Conservation (phyloP, 768 basidiomycete species). For the Leucosporidium yakuticum region DNA sequence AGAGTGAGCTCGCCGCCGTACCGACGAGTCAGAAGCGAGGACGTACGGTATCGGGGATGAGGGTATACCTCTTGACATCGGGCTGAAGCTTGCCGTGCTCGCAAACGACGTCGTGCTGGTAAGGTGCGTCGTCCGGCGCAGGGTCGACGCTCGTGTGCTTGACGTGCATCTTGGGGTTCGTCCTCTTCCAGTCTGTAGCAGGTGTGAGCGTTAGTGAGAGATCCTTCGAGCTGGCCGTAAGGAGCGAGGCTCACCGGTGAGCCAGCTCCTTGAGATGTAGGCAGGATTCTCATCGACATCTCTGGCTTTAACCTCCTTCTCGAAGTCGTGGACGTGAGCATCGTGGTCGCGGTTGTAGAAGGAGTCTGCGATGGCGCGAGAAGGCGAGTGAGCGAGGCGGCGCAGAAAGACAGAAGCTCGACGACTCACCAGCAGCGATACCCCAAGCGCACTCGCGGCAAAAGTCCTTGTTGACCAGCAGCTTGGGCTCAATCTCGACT, state of each 20-base stretch:
- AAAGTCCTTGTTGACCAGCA: conserved; percentile 51
- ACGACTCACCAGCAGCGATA: conserved; percentile 15
- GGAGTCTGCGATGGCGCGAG: conserved; percentile 1
- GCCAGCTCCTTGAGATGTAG: conserved; percentile 75
- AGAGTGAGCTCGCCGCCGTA: too few species aligned
- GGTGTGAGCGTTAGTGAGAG: neutral
- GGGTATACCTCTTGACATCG: conserved; percentile 54
- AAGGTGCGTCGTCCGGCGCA: conserved; percentile 59
- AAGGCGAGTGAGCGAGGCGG: too few species aligned
- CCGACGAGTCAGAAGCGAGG: too few species aligned
- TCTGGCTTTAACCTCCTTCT: conserved; percentile 17
- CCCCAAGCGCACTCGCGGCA: conserved; percentile 59
- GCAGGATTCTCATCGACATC: conserved; percentile 48
- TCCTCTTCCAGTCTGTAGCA: conserved; percentile 62
- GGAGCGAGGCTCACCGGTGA: conserved; percentile 54
- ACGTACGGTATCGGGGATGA: conserved; percentile 59
- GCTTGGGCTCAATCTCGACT: conserved; percentile 51
- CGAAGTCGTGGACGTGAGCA: neutral
- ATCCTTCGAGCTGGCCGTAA: too few species aligned
- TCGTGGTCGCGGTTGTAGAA: conserved; percentile 10
- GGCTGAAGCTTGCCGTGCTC: conserved; percentile 62
- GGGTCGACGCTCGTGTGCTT: conserved; percentile 53
- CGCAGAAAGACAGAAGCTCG: too few species aligned
- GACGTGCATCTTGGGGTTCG: conserved; percentile 71
- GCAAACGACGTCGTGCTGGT: conserved; percentile 58